Percentiles rank a stretch among this genome's conserved stretches.
Conservation (phyloP, 176 grass and related monocot species). For the Guadua angustifolia region DNA sequence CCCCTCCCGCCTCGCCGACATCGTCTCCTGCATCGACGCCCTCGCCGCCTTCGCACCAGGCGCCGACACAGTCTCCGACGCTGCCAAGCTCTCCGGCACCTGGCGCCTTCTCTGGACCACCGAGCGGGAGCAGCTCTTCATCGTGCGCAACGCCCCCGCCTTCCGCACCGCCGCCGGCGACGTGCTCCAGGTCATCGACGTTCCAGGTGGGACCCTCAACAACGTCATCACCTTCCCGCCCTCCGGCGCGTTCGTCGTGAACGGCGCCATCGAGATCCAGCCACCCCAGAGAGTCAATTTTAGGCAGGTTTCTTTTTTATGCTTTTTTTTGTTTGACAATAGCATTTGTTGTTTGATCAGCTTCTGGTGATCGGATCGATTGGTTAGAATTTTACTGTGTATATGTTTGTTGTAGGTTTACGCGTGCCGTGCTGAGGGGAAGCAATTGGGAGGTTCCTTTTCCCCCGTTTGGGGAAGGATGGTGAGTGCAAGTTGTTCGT, state of each 20-base stretch:
- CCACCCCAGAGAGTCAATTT: slow-evolving; percentile 94
- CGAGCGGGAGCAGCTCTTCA: slow-evolving; percentile 96
- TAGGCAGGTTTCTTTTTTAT: slow-evolving; percentile 35
- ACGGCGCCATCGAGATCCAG: slow-evolving; percentile 65
- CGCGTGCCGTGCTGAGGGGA: slow-evolving; percentile 69
- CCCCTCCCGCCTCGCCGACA: slow-evolving; percentile 64
- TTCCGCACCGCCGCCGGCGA: slow-evolving; percentile 87
- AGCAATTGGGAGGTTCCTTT: slow-evolving; percentile 80
- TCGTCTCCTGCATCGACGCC: slow-evolving; percentile 71
- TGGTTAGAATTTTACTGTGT: not conserved
- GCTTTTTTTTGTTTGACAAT: not conserved
- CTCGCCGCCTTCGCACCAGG: slow-evolving; percentile 51
- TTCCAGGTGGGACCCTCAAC: slow-evolving; percentile 54
- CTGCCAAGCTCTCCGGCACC: slow-evolving; percentile 62
- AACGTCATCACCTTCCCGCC: slow-evolving; percentile 96
- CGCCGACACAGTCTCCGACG: slow-evolving; percentile 57
- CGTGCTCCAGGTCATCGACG: slow-evolving; percentile 93
- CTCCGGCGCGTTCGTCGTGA: slow-evolving; percentile 75
- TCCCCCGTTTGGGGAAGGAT: slow-evolving; percentile 91
- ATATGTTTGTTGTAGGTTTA: slow-evolving; percentile 62
- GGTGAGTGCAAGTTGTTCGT: slow-evolving; percentile 58
- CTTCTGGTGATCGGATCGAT: not conserved
- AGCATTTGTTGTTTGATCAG: not conserved
- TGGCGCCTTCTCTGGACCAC: slow-evolving; percentile 97
- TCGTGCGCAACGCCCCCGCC: slow-evolving; percentile 68